Evolutionary conservation across 2,329 filamentous ascomycete genomes (phyloP).

Genomic region (Arthrobotrys musiformis): DNA sequence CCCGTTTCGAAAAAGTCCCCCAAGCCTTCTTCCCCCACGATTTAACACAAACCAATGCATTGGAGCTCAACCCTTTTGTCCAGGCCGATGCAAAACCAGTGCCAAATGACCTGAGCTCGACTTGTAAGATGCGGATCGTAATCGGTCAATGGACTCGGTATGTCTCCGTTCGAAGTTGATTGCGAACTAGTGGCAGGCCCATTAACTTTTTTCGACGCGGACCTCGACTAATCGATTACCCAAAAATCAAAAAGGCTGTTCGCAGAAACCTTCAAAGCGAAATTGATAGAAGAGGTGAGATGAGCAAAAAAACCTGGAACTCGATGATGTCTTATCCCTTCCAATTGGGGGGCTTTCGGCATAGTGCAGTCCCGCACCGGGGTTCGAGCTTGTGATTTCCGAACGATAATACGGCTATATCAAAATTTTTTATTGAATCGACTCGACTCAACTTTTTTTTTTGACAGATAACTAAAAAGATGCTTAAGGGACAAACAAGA

Average conservation of each 20-base stretch:
- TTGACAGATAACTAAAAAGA: slow-evolving; percentile 36
- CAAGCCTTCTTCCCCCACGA: slow-evolving; percentile 20
- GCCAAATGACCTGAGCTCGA: slow-evolving; percentile 28
- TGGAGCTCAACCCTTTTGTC: slow-evolving; percentile 26
- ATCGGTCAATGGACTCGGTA: slow-evolving; percentile 43
- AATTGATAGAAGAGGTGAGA: neutral
- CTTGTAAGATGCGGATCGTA: slow-evolving; percentile 6
- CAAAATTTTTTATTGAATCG: neutral
- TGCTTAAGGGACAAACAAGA: slow-evolving; percentile 31
- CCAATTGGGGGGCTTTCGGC: slow-evolving; percentile 25
- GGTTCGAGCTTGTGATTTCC: slow-evolving; percentile 42
- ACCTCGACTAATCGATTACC: neutral
- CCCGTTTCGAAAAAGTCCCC: neutral
- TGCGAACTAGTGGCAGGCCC: neutral
- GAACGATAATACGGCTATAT: slow-evolving; percentile 5
- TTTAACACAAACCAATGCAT: no score
- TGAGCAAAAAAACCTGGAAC: neutral
- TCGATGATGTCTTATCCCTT: slow-evolving; percentile 14
- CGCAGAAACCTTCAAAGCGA: neutral
- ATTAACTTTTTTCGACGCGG: slow-evolving; percentile 4
- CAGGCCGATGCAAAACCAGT: neutral
- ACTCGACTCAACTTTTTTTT: neutral
- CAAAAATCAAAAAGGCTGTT: neutral
- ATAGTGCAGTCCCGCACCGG: slow-evolving; percentile 22
- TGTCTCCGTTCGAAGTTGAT: slow-evolving; percentile 32